These are phyloP conservation scores for Fragilariopsis cylindrus DNA, from an alignment of 108 stramenopile species.

Conservation along the genomic window DNA sequence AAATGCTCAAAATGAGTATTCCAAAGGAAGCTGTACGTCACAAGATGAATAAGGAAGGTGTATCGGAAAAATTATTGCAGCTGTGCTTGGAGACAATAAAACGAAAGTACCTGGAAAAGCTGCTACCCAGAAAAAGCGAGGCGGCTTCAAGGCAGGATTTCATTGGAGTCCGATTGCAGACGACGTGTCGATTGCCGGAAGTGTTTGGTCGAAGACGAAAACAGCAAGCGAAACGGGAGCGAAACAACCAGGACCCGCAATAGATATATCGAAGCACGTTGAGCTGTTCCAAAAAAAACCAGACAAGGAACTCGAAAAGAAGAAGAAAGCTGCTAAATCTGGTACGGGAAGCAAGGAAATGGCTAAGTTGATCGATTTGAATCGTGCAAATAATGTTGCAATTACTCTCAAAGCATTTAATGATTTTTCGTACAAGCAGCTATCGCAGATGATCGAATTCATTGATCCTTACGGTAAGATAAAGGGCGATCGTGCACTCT, in stretches of 20 bases:
- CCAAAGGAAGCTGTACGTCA: constrained; percentile 70
- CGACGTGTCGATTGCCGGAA: constrained; percentile 60
- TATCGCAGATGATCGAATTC: constrained; percentile 72
- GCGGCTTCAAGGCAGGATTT: constrained; percentile 34
- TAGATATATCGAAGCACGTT: constrained; percentile 71
- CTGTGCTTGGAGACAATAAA: constrained; percentile 57
- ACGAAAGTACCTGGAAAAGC: constrained; percentile 21
- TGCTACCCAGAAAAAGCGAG: constrained; percentile 19
- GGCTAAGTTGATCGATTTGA: constrained; percentile 79
- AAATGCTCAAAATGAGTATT: constrained; percentile 68
- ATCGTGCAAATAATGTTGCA: constrained; percentile 80
- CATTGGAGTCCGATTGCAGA: constrained; percentile 80
- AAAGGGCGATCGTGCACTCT: constrained; percentile 74
- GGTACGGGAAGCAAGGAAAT: constrained; percentile 38
- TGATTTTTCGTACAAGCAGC: constrained; percentile 64
- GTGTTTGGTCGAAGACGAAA: constrained; percentile 52
- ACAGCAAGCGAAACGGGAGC: constrained; percentile 35
- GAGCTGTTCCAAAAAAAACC: constrained; percentile 82
- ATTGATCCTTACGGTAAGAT: constrained; percentile 76
- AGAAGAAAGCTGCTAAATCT: constrained; percentile 32
- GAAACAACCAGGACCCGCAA: constrained; percentile 31
- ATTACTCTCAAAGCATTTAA: constrained; percentile 86
- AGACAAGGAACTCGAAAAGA: constrained; percentile 19
- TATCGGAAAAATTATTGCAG: constrained; percentile 61
- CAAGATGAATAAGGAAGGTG: constrained; percentile 77